Conservation (phyloP, 192 early-diverging fungal species). For the Chytriomyces sp. region DNA sequence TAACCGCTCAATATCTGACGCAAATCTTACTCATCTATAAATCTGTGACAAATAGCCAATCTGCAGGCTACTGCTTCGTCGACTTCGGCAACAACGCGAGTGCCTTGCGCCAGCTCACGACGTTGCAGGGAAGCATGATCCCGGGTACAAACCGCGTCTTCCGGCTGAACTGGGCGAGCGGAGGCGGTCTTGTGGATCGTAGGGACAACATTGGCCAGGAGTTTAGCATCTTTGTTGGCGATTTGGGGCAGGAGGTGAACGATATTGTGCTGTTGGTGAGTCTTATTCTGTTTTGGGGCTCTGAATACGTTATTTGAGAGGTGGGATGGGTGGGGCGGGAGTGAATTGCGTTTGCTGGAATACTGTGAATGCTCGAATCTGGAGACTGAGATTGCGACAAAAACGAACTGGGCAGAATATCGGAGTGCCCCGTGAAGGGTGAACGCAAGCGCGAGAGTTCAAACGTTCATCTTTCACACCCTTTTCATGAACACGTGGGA, state of each 20-base stretch:
- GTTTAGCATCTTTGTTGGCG: constrained; percentile 95
- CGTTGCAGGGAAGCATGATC: constrained; percentile 79
- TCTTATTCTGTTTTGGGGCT: neutral
- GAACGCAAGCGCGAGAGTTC: too few relatives aligned
- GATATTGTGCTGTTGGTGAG: constrained; percentile 79
- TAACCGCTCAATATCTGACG: too few relatives aligned
- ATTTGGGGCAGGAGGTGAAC: constrained; percentile 86
- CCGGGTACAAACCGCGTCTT: constrained; percentile 81
- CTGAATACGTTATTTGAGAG: too few relatives aligned
- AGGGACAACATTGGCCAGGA: constrained; percentile 73
- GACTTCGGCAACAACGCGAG: constrained; percentile 72
- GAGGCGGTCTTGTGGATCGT: constrained; percentile 67
- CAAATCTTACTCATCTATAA: too few relatives aligned
- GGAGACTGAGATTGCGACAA: too few relatives aligned
- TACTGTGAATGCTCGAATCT: too few relatives aligned
- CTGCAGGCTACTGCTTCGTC: constrained; percentile 92
- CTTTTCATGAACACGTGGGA: too few relatives aligned
- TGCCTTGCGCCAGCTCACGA: constrained; percentile 71
- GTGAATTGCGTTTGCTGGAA: too few relatives aligned
- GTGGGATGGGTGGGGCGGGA: too few relatives aligned
- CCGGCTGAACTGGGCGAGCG: constrained; percentile 96
- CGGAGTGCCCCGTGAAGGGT: too few relatives aligned
- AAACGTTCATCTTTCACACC: too few relatives aligned
- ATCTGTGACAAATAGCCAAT: constrained; percentile 23
- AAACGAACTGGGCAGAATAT: too few relatives aligned